phyloP scores from a whole-genome alignment of 352 stramenopile species.

The Phytophthora colocasiae region DNA sequence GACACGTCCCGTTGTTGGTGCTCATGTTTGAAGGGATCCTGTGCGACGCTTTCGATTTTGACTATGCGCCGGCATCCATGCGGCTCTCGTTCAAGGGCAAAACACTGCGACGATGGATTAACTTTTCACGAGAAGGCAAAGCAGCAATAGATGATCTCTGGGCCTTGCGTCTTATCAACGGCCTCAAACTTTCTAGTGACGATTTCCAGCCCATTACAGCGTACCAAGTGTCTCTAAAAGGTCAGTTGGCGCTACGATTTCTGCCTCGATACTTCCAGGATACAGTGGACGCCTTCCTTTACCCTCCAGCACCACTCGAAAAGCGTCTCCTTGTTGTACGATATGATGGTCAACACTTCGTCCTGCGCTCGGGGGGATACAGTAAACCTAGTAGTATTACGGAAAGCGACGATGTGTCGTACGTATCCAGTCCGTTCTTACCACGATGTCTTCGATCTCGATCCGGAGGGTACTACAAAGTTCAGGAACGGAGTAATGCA shows the following conservation, averaged over 20 bases:
- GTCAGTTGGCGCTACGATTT: conserved; percentile 85
- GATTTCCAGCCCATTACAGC: conserved; percentile 96
- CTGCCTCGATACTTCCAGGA: conserved; percentile 77
- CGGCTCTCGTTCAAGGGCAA: conserved; percentile 94
- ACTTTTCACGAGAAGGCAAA: conserved; percentile 96
- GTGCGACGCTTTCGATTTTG: conserved; percentile 94
- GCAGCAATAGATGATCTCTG: conserved; percentile 95
- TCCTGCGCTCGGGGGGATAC: conserved; percentile 85
- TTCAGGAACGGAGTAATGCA: conserved; percentile 93
- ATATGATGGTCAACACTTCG: conserved; percentile 82
- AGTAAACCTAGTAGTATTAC: conserved; percentile 92
- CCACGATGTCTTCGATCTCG: conserved; percentile 95
- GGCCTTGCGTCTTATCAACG: conserved; percentile 93
- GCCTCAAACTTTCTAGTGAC: conserved; percentile 94
- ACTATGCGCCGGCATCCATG: conserved; percentile 96
- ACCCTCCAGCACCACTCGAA: conserved; percentile 55
- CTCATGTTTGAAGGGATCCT: conserved; percentile 98
- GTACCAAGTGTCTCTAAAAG: conserved; percentile 95
- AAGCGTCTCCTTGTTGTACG: conserved; percentile 52
- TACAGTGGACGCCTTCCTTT: conserved; percentile 75
- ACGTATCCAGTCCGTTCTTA: conserved; percentile 97
- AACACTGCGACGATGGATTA: conserved; percentile 88
- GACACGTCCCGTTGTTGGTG: conserved; percentile 95
- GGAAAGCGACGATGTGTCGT: conserved; percentile 97
- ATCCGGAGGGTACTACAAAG: conserved; percentile 62